Evolutionary conservation across 768 basidiomycete genomes (phyloP).

Genomic region (Suillus spraguei): DNA sequence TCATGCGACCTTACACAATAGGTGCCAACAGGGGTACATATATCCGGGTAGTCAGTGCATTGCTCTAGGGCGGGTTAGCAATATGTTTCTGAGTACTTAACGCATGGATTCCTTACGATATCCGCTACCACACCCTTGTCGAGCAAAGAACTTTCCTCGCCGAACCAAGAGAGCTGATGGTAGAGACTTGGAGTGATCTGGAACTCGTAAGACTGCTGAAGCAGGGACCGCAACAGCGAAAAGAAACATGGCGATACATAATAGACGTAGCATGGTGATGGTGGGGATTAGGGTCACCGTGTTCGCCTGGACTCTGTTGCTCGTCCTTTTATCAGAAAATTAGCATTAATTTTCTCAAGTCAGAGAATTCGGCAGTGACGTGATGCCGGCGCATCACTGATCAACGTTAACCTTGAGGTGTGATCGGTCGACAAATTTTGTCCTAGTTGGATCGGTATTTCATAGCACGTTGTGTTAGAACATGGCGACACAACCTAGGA

Average conservation of each 20-base stretch:
- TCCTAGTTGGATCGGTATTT: background rate
- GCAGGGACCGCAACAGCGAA: background rate
- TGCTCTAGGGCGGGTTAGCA: background rate
- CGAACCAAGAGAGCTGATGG: slow-evolving; percentile 3
- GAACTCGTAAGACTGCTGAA: background rate
- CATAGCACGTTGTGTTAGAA: background rate
- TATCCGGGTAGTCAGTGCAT: slow-evolving; percentile 20
- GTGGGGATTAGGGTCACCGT: too few relatives aligned
- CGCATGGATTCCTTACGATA: background rate
- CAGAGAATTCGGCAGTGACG: background rate
- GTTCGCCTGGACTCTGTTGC: too few relatives aligned
- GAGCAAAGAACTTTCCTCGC: slow-evolving; percentile 1
- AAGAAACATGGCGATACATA: background rate
- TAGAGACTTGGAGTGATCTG: background rate
- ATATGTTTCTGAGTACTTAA: background rate
- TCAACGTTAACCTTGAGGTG: background rate
- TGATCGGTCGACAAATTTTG: background rate
- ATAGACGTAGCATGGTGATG: background rate
- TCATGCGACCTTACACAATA: slow-evolving; percentile 22
- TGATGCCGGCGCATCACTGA: too few relatives aligned
- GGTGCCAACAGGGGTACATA: slow-evolving; percentile 21
- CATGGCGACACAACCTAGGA: background rate
- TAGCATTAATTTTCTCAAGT: too few relatives aligned
- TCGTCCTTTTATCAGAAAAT: background rate
- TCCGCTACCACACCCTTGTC: background rate